These are phyloP conservation scores for Coprinopsis sp. DNA, from an alignment of 768 basidiomycete species.

Conservation along the genomic window DNA sequence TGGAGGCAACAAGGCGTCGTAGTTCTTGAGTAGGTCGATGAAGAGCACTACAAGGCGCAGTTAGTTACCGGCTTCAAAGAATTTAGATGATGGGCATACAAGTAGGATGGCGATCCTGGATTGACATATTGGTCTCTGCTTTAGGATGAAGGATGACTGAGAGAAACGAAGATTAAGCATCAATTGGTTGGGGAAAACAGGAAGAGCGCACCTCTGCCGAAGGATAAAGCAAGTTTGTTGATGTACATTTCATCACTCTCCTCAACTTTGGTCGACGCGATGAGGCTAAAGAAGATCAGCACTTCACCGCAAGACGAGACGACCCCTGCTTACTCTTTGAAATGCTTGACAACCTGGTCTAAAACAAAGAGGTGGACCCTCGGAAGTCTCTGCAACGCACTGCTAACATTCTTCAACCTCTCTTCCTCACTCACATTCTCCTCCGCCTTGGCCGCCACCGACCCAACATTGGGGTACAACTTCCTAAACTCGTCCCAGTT, in stretches of 20 bases:
- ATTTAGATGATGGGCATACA: slow-evolving; percentile 36
- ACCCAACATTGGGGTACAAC: slow-evolving; percentile 76
- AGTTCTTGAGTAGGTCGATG: slow-evolving; percentile 77
- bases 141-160: slow-evolving; percentile 80
- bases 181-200: background rate
- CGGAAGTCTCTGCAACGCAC: slow-evolving; percentile 65
- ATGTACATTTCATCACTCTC: slow-evolving; percentile 78
- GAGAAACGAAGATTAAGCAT: too few species aligned
- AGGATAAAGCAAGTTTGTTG: slow-evolving; percentile 80
- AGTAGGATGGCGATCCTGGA: slow-evolving; percentile 87
- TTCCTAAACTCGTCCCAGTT: slow-evolving; percentile 89
- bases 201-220: slow-evolving; percentile 71
- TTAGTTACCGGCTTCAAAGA: slow-evolving; percentile 1
- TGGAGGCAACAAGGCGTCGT: slow-evolving; percentile 69
- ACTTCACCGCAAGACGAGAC: background rate
- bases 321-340: slow-evolving; percentile 51
- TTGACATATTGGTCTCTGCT: slow-evolving; percentile 74
- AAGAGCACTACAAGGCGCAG: slow-evolving; percentile 55
- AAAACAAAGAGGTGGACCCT: slow-evolving; percentile 78
- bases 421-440: slow-evolving; percentile 48
- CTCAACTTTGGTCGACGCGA: slow-evolving; percentile 61
- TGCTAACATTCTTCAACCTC: slow-evolving; percentile 56
- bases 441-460: slow-evolving; percentile 43
- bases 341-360: slow-evolving; percentile 71
- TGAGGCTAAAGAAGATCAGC: slow-evolving; percentile 43